Evolutionary conservation across 306 rosid genomes (phyloP), one percentile per base, ranked within the genome.

Genomic region (Malus asiatica): DNA sequence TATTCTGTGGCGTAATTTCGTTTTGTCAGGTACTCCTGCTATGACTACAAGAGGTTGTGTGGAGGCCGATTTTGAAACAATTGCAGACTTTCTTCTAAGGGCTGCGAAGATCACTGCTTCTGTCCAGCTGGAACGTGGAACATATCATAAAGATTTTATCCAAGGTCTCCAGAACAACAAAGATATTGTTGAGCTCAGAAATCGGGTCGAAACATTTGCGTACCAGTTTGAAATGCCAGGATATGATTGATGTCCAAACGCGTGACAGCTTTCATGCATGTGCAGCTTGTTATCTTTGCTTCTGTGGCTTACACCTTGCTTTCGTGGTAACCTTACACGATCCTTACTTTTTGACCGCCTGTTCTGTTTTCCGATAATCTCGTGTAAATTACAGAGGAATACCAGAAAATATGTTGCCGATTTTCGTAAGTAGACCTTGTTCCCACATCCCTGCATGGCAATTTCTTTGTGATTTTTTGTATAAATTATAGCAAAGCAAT

Each of bases 31-130:
- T 83, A 90, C 98, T 61, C 96, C 98, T 65, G 98, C 98, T 61
- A 95, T 95, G 97, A 95, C 97, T 38, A 84, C 97, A 71, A 92
- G 98, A 83, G 98, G 98, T 22, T 94, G 98, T 71, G 70, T 94
- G 80, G 98, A 95, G 90, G 64, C 87, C 22, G 98, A 95, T 83
- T 95, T 92, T 79, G 98, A 92, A 83, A 85, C 90, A 25, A 89
- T 95, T 80, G 95, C 93, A 18, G 97, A 92, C 33, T 90, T 86
- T 82, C 97, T 95, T 51, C 72, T 70, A 20, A 84, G 86, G 82
- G 93, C 97, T 46, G 97, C 92, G 66, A 95, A 86, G 42, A 85
- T 95, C 81, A 96, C 98, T 23, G 83, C 66, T 78, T 6, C 22
- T 8, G 65, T 90, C 68, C 97, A 85, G 82, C 85, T 95, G 67